Evolutionary conservation across 768 basidiomycete species (phyloP), one percentile per base, ranked within the genome.

Genomic region (Tylopilus felleus): DNA sequence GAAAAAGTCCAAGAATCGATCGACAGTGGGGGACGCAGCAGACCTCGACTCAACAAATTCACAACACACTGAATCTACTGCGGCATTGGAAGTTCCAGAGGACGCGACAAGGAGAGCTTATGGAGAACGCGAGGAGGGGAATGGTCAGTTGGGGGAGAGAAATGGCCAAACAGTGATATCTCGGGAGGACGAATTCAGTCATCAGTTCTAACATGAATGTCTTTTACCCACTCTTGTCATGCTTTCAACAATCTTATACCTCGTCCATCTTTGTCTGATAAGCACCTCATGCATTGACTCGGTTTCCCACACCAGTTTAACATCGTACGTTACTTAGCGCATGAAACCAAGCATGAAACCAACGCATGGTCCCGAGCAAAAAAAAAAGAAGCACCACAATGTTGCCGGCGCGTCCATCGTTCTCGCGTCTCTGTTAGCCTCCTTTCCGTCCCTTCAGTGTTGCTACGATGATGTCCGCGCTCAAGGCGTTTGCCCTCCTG

Each of bases 41-140:
- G 70, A 70, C 33, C 49, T 64, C 28, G 67, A 66, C 16, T 63
- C 69, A 10, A 66, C 69, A 19, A 62, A 71, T 63, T 73, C 75
- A 16, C 62, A 63, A 29, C 61, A 55, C 47, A 68, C 66, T 31
- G 71, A 62, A 36, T 73, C 76, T 17, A 72, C 73, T 6, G 71
- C 67, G 4, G 84, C 84, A 49, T 79, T 78, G 65, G 68, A 61
- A 29, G 40, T 21, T 19, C 88, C 89, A 4, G 90, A 92, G 72
- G 87, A 88, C 59, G 68, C 88, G 8, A 84, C 84, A 58, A 85
- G 87, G 33, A 83, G 79, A n/a, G 72, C 80, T 21, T 90, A 90
- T 62, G 82, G 78, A 17, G 33, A 23, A 49, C 67, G 48, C 57
- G 63, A 49, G 51, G 52, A 55, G 27, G 67, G 65, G 28, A 52